Evolutionary conservation across 495 filamentous ascomycete genomes (phyloP).

Genomic region (Talaromyces nanjingensis): DNA sequence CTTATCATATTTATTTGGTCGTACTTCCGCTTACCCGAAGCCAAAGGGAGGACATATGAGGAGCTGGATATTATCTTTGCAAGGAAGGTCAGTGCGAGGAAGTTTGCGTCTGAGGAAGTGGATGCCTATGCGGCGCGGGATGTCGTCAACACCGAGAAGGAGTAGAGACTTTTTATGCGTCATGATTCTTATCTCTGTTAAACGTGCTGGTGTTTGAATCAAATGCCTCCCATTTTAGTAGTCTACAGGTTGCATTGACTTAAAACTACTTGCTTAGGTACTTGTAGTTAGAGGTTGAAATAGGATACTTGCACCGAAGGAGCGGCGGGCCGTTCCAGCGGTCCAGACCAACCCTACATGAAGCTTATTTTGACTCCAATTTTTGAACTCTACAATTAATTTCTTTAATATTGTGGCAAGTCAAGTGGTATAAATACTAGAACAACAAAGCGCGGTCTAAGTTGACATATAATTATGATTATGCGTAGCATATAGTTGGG

Average conservation of each 20-base stretch:
- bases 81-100: constrained; percentile 47
- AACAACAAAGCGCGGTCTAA: no score
- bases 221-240: background rate
- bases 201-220: background rate
- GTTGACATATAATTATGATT: no score
- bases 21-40: constrained; percentile 64
- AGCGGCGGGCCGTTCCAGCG: background rate
- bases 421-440: background rate
- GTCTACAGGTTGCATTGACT: background rate
- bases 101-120: constrained; percentile 52
- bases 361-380: background rate
- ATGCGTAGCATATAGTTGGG: no score
- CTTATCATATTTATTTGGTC: constrained; percentile 58
- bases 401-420: background rate
- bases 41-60: constrained; percentile 56
- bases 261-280: background rate
- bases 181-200: background rate
- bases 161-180: background rate
- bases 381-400: background rate
- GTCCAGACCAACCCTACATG: background rate
- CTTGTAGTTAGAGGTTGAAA: background rate
- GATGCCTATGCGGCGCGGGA: constrained; percentile 44
- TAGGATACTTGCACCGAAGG: background rate
- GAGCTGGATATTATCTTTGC: constrained; percentile 64
- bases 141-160: background rate